Conservation (phyloP, 164 flowering plant genomes). For the Magnolia sinica region DNA sequence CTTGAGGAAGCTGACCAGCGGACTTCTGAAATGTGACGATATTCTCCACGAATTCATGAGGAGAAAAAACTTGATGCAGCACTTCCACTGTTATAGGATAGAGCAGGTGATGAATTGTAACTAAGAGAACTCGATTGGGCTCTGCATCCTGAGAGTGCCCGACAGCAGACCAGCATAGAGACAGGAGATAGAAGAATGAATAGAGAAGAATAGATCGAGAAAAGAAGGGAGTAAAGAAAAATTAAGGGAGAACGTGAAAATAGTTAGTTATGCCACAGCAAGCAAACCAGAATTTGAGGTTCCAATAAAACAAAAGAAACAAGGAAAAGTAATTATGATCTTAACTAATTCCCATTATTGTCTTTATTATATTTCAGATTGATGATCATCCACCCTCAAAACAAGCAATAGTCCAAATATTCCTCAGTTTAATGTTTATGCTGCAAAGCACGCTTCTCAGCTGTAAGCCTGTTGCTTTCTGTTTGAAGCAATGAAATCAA, state of each 20-base stretch:
- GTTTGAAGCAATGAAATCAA: no score
- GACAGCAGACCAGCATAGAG: slow-evolving; percentile 60
- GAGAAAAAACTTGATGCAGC: slow-evolving; percentile 99
- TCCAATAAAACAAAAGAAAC: background rate
- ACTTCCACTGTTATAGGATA: slow-evolving; percentile 99
- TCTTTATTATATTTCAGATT: background rate
- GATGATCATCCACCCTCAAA: background rate
- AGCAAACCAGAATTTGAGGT: slow-evolving; percentile 5
- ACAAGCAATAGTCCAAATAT: no score
- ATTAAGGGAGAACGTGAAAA: slow-evolving; percentile 4
- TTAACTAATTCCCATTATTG: background rate
- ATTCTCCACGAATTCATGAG: slow-evolving; percentile 99
- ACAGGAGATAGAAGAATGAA: slow-evolving; percentile 59
- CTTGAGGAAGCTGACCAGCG: slow-evolving; percentile 93
- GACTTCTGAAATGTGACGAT: slow-evolving; percentile 99
- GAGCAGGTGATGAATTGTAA: slow-evolving; percentile 94
- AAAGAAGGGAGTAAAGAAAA: slow-evolving; percentile 9
- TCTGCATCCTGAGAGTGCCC: slow-evolving; percentile 62
- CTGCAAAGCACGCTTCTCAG: background rate
- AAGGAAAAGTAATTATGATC: background rate
- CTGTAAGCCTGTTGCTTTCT: background rate
- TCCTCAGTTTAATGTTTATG: background rate
- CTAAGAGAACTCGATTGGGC: slow-evolving; percentile 98
- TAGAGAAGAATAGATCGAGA: slow-evolving; percentile 46
- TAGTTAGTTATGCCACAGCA: slow-evolving; percentile 4